phyloP scores from a whole-genome alignment of 805 yeast genomes.

The Yarrowia sp. region DNA sequence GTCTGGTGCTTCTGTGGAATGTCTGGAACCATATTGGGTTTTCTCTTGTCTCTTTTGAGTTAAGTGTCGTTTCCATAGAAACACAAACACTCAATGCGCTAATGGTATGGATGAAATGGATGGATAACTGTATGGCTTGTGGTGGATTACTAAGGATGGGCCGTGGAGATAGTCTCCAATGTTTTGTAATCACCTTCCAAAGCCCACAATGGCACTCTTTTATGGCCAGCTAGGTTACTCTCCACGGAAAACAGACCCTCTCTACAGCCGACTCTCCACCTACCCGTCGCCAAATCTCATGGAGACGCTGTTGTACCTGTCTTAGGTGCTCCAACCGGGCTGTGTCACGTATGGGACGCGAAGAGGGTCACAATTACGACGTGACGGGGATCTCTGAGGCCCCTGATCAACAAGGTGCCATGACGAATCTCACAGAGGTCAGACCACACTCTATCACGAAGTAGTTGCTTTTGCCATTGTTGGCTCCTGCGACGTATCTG shows the following conservation, averaged over 20 bases:
- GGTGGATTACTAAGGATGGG: neutral
- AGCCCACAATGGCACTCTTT: too few relatives aligned
- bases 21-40: constrained; percentile 1
- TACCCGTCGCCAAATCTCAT: too few relatives aligned
- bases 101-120: constrained; percentile 3
- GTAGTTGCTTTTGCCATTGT: constrained; percentile 4
- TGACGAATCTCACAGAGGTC: neutral
- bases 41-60: neutral
- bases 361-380: neutral
- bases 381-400: neutral
- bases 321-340: neutral
- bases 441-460: neutral
- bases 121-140: neutral
- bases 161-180: too few relatives aligned
- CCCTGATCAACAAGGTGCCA: constrained; percentile 1
- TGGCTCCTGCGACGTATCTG: neutral
- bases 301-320: too few relatives aligned
- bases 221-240: too few relatives aligned
- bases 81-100: neutral
- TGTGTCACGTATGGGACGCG: neutral
- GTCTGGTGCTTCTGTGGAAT: constrained; percentile 6
- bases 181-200: too few relatives aligned
- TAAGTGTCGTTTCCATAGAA: constrained; percentile 6
- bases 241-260: too few relatives aligned
- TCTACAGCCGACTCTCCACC: too few relatives aligned